Conservation (phyloP, 2,329 filamentous ascomycete genomes). For the Xylariaceae sp. region DNA sequence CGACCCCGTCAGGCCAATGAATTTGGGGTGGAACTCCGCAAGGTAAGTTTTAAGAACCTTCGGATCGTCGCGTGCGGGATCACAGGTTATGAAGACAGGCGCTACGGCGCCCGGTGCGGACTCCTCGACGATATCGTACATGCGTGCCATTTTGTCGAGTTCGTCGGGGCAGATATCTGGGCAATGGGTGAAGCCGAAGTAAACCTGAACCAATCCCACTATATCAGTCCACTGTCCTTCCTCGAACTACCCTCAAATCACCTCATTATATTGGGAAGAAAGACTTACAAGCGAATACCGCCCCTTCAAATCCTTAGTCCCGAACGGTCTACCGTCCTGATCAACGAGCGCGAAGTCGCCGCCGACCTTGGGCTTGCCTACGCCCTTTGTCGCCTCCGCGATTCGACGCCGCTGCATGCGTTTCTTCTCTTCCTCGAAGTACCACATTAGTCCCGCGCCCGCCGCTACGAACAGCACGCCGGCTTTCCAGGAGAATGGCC, state of each 20-base stretch:
- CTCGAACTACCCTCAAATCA: neutral
- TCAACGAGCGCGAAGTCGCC: constrained; percentile 80
- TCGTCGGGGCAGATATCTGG: constrained; percentile 99
- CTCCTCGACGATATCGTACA: constrained; percentile 71
- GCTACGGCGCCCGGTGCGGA: constrained; percentile 52
- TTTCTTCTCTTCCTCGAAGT: constrained; percentile 90
- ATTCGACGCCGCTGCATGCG: constrained; percentile 85
- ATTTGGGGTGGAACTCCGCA: constrained; percentile 79
- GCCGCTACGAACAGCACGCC: constrained; percentile 80
- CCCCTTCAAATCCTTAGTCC: constrained; percentile 77
- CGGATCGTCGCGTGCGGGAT: constrained; percentile 86
- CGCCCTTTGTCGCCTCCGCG: constrained; percentile 87
- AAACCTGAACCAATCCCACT: constrained; percentile 61
- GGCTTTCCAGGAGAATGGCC: constrained; percentile 89
- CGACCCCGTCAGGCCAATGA: constrained; percentile 86
- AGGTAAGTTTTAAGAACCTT: constrained; percentile 82
- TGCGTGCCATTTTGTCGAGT: constrained; percentile 97
- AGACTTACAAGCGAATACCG: constrained; percentile 70
- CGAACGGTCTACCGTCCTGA: constrained; percentile 74
- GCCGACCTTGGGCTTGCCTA: constrained; percentile 89
- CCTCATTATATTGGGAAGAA: neutral
- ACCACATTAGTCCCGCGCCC: constrained; percentile 74
- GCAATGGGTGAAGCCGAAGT: constrained; percentile 98
- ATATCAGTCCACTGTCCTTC: neutral
- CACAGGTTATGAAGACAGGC: constrained; percentile 92